Conservation (phyloP, 2,329 filamentous ascomycete species). For the Fusarium neocosmosporiellum region DNA sequence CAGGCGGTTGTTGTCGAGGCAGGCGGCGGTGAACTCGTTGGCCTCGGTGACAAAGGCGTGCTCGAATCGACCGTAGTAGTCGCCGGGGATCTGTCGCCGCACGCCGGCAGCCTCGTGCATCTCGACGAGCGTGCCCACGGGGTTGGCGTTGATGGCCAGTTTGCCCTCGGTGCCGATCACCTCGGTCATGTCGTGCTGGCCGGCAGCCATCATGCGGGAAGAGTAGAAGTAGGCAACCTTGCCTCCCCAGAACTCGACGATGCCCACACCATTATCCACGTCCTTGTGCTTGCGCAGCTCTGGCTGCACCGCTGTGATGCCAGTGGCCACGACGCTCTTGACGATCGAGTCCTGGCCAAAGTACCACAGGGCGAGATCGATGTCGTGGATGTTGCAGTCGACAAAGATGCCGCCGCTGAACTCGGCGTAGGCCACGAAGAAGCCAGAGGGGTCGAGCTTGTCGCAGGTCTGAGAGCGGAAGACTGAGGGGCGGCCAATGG, state of each 20-base stretch:
- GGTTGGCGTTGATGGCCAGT: constrained; percentile 69
- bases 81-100: constrained; percentile 67
- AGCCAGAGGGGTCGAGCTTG: constrained; percentile 72
- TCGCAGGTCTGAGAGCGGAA: constrained; percentile 77
- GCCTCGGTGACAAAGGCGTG: constrained; percentile 72
- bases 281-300: constrained; percentile 48
- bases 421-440: constrained; percentile 75
- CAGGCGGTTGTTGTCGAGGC: constrained; percentile 65
- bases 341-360: constrained; percentile 47
- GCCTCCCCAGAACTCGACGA: constrained; percentile 74
- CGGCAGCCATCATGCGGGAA: constrained; percentile 75
- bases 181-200: constrained; percentile 75
- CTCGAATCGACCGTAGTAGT: constrained; percentile 73
- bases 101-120: constrained; percentile 62
- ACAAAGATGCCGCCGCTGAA: constrained; percentile 77
- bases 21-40: constrained; percentile 71
- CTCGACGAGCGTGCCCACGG: constrained; percentile 65
- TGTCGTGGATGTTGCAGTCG: constrained; percentile 78
- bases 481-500: constrained; percentile 70
- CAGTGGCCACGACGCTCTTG: constrained; percentile 46
- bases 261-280: constrained; percentile 55
- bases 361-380: constrained; percentile 54
- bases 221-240: constrained; percentile 74
- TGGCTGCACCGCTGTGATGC: constrained; percentile 48
- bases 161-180: constrained; percentile 76